Evolutionary conservation across 805 yeast genomes (phyloP), one percentile per base, ranked within the genome.

Genomic region (Yamadazyma sp.): DNA sequence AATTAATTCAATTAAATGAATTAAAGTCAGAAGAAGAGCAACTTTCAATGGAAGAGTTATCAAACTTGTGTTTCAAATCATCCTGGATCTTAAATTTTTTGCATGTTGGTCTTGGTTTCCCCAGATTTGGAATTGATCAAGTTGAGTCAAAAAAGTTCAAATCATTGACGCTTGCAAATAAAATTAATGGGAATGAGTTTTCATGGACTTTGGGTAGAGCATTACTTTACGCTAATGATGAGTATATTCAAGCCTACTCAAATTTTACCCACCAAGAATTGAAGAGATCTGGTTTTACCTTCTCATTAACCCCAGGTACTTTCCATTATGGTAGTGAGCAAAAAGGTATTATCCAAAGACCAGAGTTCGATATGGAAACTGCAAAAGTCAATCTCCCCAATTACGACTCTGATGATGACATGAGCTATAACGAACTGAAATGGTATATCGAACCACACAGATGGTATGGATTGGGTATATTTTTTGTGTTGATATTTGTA

Each of bases 161-260:
- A 21, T 58, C 70, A 1, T 61, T 78, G 28, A 63, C 62, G 29
- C 60, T 77, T 12, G 70, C 71, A 19, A 64, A 70, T 52, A 52
- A 57, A 20, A 40, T 69, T 32, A 63, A 60, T 22, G 74, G 70
- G 1, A 58, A 66, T 21, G 57, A 68, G 3, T 73, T 71, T 38
- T 65, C 77, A 1, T 76, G 81, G 81, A 75, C 80, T 5, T 49
- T 73, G 33, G 82, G 81, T 4, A 55, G 80, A 23, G 87, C 87
- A 1, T 53, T 81, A 7, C 53, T 82, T 15, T 82, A 82, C 49
- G 75, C 82, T 3, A 70, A 69, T 42, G 77, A 66, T 53, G 85
- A 75, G 57, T 68, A 68, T 39, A 59, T 60, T 22, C 68, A 50
- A 39, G 74, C 66, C 3, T 70, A 49, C 47, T 62, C 61, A 40